Base-by-base conservation (phyloP, 129 eudicot species). In the Flaveria trinervia region DNA sequence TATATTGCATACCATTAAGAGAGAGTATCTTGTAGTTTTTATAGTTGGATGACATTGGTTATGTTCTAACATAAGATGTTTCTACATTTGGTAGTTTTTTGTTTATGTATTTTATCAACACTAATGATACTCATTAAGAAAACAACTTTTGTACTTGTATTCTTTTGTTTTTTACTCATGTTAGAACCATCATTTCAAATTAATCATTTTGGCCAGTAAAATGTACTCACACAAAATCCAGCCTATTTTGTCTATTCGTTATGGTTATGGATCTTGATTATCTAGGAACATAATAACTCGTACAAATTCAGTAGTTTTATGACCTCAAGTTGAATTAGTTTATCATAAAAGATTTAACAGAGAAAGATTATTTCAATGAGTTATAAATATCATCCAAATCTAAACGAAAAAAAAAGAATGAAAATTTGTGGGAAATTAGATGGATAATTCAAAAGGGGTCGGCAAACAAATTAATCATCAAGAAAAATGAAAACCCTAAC, bases 401-500 rank as follows among this genome's bases (percentile, higher is more conserved):
- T 0, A 0, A 30, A 4, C 5, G 36, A 4, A 28, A 28, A 28
- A 28, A 30, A 30, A 30, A 65, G 33, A 61, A 15, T 7, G 3
- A 52, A 71, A 36, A 12, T 0, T 26, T 59, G 20, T 64, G 9
- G 14, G 17, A 14, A 36, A 9, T 36, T 18, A n/a, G 54, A 54
- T 65, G 70, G 80, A 74, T 73, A 44, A 74, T 46, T 68, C 23
- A 74, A 74, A 67, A 74, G 70, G 76, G 54, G 75, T 80, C 80
- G 83, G 79, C 69, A 73, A 66, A 2, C 61, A 46, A 48, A 75
- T 50, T 33, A 39, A 65, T n/a, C 73, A 72, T 5, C 70, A 62
- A 71, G 65, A 79, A 61, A 60, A 30, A 61, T 61, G 77, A 79
- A 79, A 79, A 64, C 78, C 83, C 78, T 51, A 36, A 79, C 67